These are phyloP conservation scores for Cutaneotrichosporon sp. DNA, from an alignment of 1,284 basidiomycete species.

Conservation along the genomic window DNA sequence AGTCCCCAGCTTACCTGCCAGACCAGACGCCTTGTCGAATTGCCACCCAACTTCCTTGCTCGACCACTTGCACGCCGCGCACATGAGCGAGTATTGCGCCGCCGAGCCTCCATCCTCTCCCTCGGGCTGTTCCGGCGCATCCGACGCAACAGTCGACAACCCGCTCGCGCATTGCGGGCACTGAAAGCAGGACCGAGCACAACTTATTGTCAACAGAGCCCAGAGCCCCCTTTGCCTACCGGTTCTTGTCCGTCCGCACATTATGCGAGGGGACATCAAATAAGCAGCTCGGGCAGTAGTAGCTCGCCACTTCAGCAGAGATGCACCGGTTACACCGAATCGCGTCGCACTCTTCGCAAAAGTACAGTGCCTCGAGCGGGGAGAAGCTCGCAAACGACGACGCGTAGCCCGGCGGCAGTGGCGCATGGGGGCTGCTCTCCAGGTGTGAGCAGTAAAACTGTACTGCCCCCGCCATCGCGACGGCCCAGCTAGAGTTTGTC, in stretches of 20 bases:
- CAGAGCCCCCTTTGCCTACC: conserved; percentile 51
- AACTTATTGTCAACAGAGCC: conserved; percentile 54
- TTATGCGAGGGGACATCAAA: conserved; percentile 97
- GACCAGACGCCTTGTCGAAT: conserved; percentile 92
- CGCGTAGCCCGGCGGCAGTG: conserved; percentile 61
- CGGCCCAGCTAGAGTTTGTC: too few species aligned
- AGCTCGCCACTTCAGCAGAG: conserved; percentile 84
- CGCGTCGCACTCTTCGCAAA: conserved; percentile 97
- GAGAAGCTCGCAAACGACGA: conserved; percentile 72
- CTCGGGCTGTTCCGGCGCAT: conserved; percentile 36
- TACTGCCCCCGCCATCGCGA: background rate
- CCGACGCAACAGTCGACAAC: conserved; percentile 77
- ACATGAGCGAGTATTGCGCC: conserved; percentile 86
- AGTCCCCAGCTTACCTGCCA: conserved; percentile 61
- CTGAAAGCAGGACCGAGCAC: conserved; percentile 93
- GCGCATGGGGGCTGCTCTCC: conserved; percentile 45
- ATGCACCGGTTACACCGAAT: conserved; percentile 90
- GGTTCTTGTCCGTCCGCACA: conserved; percentile 90
- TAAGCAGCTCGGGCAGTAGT: conserved; percentile 97
- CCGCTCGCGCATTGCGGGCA: conserved; percentile 90
- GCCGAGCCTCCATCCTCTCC: conserved; percentile 40
- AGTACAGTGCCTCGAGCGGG: conserved; percentile 78
- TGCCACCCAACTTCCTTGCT: conserved; percentile 81
- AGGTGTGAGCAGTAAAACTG: conserved; percentile 48
- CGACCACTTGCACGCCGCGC: conserved; percentile 91